Conservation (phyloP, 2,329 filamentous ascomycete genomes). For the Periconia digitata region DNA sequence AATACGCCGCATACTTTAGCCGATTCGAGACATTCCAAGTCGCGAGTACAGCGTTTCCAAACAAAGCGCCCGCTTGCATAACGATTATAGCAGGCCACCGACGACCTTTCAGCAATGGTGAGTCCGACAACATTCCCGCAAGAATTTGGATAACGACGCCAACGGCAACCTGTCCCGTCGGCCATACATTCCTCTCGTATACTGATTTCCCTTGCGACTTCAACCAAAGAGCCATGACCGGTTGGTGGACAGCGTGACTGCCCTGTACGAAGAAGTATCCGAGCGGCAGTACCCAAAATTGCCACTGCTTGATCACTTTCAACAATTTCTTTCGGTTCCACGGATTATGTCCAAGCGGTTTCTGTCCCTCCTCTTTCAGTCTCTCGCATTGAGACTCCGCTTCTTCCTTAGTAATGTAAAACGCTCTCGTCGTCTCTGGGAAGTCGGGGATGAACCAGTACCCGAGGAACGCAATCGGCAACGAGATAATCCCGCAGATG, state of each 20-base stretch:
- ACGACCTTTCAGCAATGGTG: slow-evolving; percentile 25
- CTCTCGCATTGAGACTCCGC: slow-evolving; percentile 22
- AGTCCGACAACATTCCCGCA: slow-evolving; percentile 37
- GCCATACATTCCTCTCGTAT: slow-evolving; percentile 51
- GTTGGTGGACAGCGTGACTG: slow-evolving; percentile 22
- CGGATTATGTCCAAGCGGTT: slow-evolving; percentile 43
- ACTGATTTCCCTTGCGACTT: slow-evolving; percentile 49
- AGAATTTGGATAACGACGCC: slow-evolving; percentile 50
- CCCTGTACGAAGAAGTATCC: slow-evolving; percentile 48
- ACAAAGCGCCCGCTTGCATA: slow-evolving; percentile 42
- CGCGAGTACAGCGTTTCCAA: slow-evolving; percentile 45
- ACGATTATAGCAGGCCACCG: slow-evolving; percentile 45
- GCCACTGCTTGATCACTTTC: slow-evolving; percentile 48
- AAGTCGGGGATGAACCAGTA: slow-evolving; percentile 39
- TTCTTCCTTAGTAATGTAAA: slow-evolving; percentile 42
- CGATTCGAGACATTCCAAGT: slow-evolving; percentile 49
- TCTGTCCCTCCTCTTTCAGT: slow-evolving; percentile 25
- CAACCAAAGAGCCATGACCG: slow-evolving; percentile 46
- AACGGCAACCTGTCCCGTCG: slow-evolving; percentile 50
- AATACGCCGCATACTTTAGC: slow-evolving; percentile 43
- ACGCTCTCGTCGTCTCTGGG: slow-evolving; percentile 26
- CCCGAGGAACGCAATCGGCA: slow-evolving; percentile 48
- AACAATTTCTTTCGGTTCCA: slow-evolving; percentile 46
- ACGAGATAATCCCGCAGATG: slow-evolving; percentile 41
- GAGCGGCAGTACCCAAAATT: slow-evolving; percentile 52